A percentile compares a stretch with the other conserved stretches of the same genome.
phyloP scores from a whole-genome alignment of 1,139 yeast genomes.

The Scheffersomyces lignicola region DNA sequence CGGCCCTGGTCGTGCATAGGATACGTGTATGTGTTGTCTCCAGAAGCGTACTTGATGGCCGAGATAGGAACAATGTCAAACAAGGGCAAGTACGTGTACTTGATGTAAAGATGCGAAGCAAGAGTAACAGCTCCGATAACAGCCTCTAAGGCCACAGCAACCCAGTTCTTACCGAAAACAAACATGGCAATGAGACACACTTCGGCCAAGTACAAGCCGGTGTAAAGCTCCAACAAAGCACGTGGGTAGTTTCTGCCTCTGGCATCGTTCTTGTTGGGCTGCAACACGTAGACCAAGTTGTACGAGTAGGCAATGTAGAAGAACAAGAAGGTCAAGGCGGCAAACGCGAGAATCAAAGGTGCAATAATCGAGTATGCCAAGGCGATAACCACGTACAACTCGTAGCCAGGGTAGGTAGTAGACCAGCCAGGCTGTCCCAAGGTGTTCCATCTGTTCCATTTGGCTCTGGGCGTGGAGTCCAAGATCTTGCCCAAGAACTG shows the following conservation, averaged over 20 bases:
- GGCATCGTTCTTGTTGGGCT: constrained; percentile 52
- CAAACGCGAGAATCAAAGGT: constrained; percentile 49
- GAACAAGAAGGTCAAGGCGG: constrained; percentile 44
- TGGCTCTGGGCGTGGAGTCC: constrained; percentile 49
- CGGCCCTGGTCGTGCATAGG: constrained; percentile 65
- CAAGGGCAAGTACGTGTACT: constrained; percentile 58
- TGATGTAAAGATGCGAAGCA: constrained; percentile 55
- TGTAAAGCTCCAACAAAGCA: constrained; percentile 65
- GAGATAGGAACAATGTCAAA: constrained; percentile 74
- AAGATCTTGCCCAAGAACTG: constrained; percentile 47
- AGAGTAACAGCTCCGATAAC: constrained; percentile 53
- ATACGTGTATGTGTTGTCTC: constrained; percentile 47
- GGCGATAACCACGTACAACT: constrained; percentile 39
- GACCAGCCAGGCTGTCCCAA: constrained; percentile 47
- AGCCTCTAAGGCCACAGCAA: constrained; percentile 64
- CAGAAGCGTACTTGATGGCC: constrained; percentile 61
- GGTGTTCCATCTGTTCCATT: constrained; percentile 44
- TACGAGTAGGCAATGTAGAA: constrained; percentile 63
- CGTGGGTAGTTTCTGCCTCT: constrained; percentile 69
- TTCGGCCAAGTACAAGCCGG: constrained; percentile 66
- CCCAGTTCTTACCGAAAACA: constrained; percentile 73
- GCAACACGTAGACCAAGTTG: constrained; percentile 55
- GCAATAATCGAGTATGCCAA: constrained; percentile 44
- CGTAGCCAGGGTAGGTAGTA: constrained; percentile 39
- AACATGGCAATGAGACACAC: constrained; percentile 65